phyloP scores from a whole-genome alignment of 192 early-diverging fungal species.

The Lunasporangiospora selenospora region DNA sequence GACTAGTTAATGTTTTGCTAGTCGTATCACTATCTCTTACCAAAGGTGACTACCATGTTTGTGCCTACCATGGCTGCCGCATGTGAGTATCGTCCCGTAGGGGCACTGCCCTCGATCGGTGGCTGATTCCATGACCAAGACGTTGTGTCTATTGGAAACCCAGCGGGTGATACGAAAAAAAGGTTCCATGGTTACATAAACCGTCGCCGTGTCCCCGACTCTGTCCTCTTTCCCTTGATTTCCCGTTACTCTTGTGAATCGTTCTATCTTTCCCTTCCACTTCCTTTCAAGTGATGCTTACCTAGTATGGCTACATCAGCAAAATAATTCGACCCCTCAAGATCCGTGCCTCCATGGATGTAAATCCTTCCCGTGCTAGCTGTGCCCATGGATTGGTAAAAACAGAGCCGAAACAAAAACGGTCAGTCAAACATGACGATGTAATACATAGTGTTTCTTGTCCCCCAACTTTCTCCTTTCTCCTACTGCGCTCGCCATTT shows the following conservation, averaged over 20 bases:
- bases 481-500: no score
- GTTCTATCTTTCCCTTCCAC: no score
- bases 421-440: neutral
- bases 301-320: constrained; percentile 39
- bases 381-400: neutral
- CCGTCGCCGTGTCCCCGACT: no score
- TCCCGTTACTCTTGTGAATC: no score
- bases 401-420: neutral
- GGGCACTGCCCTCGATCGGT: constrained; percentile 28
- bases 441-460: no score
- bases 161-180: neutral
- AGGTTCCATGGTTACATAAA: no score
- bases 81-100: constrained; percentile 43
- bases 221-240: no score
- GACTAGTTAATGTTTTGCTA: no score
- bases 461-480: no score
- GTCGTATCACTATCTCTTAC: no score
- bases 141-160: constrained; percentile 19
- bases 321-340: constrained; percentile 24
- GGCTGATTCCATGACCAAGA: constrained; percentile 46
- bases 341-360: constrained; percentile 39
- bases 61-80: constrained; percentile 35
- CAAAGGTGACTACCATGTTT: constrained; percentile 34
- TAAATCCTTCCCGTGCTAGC: constrained; percentile 35
- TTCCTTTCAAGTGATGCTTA: no score